Evolutionary conservation across 352 stramenopile species (phyloP).

Genomic region (Pythium plurisporium): DNA sequence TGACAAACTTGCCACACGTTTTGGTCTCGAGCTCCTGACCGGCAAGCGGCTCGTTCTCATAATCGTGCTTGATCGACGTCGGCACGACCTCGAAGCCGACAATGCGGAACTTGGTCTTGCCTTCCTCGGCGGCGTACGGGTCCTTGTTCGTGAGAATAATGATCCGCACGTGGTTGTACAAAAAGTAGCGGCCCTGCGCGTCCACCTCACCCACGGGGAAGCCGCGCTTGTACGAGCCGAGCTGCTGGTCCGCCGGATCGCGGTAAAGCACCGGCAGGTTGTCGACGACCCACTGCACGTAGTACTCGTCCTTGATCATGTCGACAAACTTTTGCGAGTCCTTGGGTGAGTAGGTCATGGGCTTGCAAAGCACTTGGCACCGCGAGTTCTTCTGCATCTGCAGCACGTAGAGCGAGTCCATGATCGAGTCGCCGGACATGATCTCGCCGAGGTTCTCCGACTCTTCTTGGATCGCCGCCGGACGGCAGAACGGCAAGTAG

Average conservation of each 20-base stretch:
- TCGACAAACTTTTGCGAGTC: slow-evolving; percentile 84
- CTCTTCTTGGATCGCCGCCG: slow-evolving; percentile 74
- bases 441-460: slow-evolving; percentile 92
- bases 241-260: slow-evolving; percentile 65
- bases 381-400: slow-evolving; percentile 88
- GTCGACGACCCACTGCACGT: slow-evolving; percentile 93
- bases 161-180: slow-evolving; percentile 99
- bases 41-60: slow-evolving; percentile 76
- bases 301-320: slow-evolving; percentile 94
- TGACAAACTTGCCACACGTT: slow-evolving; percentile 87
- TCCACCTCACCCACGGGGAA: slow-evolving; percentile 93
- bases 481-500: slow-evolving; percentile 93
- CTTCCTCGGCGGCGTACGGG: slow-evolving; percentile 62
- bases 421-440: slow-evolving; percentile 89
- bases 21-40: slow-evolving; percentile 77
- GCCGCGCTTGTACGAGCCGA: slow-evolving; percentile 82
- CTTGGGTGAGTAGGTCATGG: slow-evolving; percentile 73
- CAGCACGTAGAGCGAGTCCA: slow-evolving; percentile 88
- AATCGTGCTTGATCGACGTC: slow-evolving; percentile 92
- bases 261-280: slow-evolving; percentile 89
- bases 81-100: slow-evolving; percentile 96
- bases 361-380: slow-evolving; percentile 89
- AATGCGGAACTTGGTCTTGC: slow-evolving; percentile 80
- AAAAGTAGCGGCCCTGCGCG: slow-evolving; percentile 88
- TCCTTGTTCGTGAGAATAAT: slow-evolving; percentile 91